Conservation (phyloP, 208 protist genomes). For the Leishmania amazonensis region DNA sequence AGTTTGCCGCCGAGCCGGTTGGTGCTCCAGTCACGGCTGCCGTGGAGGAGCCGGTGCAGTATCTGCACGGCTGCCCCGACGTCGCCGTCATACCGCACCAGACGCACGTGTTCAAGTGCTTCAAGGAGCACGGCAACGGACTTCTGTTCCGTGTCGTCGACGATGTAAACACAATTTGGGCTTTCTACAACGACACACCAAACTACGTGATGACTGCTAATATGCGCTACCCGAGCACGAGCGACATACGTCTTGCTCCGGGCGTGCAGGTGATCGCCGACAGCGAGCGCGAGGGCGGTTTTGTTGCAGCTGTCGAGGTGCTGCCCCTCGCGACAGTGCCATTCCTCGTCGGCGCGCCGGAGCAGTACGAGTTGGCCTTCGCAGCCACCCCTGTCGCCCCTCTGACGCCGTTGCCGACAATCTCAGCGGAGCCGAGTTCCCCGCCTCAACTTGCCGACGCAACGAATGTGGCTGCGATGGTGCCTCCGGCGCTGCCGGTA, state of each 20-base stretch:
- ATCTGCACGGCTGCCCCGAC: conserved; percentile 65
- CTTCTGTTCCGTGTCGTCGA: conserved; percentile 87
- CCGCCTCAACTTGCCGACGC: background rate
- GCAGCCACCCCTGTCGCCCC: conserved; percentile 37
- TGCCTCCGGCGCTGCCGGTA: conserved; percentile 2
- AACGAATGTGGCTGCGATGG: background rate
- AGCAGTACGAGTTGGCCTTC: conserved; percentile 56
- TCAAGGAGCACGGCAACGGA: conserved; percentile 76
- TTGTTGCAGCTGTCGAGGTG: conserved; percentile 54
- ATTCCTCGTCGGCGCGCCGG: conserved; percentile 60
- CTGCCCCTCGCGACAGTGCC: conserved; percentile 60
- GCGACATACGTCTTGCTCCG: conserved; percentile 35
- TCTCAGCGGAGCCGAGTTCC: conserved; percentile 1
- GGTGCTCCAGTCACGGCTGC: background rate
- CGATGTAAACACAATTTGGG: conserved; percentile 62
- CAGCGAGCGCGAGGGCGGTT: conserved; percentile 37
- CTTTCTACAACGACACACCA: conserved; percentile 87
- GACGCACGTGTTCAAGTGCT: conserved; percentile 63
- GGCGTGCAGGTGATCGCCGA: conserved; percentile 34
- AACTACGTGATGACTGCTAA: conserved; percentile 72
- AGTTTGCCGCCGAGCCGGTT: conserved; percentile 67
- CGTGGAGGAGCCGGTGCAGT: conserved; percentile 28
- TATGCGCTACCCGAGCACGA: conserved; percentile 40
- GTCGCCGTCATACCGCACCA: conserved; percentile 48
- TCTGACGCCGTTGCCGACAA: conserved; percentile 11